A percentile compares a stretch with the other conserved stretches of the same genome.
These are phyloP conservation scores for Ceratonia siliqua DNA, from an alignment of 306 rosid species.

Conservation along the genomic window DNA sequence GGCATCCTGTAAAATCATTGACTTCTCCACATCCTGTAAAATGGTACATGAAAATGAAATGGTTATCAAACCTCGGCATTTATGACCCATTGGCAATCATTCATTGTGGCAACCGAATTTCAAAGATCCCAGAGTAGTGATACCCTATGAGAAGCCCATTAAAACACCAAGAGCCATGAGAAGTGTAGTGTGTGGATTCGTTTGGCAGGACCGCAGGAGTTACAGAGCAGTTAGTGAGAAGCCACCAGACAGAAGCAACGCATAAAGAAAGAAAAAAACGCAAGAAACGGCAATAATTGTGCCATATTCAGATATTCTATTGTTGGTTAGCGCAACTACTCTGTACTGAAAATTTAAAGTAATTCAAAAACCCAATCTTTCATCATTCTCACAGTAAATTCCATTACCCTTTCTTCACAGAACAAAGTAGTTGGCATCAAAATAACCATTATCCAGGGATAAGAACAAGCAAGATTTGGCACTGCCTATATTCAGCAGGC, in stretches of 20 bases:
- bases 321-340: constrained; percentile 22
- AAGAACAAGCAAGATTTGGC: not conserved
- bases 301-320: constrained; percentile 8
- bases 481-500: not conserved
- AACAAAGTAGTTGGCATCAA: constrained; percentile 24
- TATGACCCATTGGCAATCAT: too few relatives aligned
- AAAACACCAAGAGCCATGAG: too few relatives aligned
- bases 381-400: constrained; percentile 17
- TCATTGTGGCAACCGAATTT: too few relatives aligned
- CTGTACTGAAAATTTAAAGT: constrained; percentile 24
- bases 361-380: constrained; percentile 16
- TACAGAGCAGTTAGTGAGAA: not conserved
- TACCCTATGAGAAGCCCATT: too few relatives aligned
- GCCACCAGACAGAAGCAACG: constrained; percentile 3
- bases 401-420: constrained; percentile 26
- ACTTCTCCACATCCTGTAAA: not conserved
- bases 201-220: constrained; percentile 12
- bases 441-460: constrained; percentile 23
- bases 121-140: too few relatives aligned
- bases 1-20: constrained; percentile 23
- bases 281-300: not conserved
- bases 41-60: too few relatives aligned
- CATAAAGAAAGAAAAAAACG: not conserved
- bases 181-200: not conserved
- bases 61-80: too few relatives aligned